These are phyloP conservation scores for Colletotrichum viniferum DNA, from an alignment of 2,329 filamentous ascomycete species.

Conservation along the genomic window DNA sequence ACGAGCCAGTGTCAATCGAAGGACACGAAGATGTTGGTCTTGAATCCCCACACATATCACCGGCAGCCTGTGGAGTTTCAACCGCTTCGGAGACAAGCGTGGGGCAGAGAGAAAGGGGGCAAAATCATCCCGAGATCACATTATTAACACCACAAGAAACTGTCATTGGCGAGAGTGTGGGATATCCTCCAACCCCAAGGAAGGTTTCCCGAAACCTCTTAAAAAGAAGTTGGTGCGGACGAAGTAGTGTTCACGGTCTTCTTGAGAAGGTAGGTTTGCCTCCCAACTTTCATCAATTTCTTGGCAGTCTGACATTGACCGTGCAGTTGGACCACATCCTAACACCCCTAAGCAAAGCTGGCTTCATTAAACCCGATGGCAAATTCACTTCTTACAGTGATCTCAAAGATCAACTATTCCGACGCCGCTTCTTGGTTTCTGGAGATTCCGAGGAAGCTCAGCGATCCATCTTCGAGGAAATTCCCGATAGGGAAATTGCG, in stretches of 20 bases:
- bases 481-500: background rate
- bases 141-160: background rate
- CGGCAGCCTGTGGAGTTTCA: background rate
- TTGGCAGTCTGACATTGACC: background rate
- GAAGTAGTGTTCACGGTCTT: background rate
- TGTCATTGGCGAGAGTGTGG: background rate
- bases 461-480: background rate
- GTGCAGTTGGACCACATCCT: background rate
- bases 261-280: background rate
- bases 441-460: background rate
- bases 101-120: background rate
- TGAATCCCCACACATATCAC: background rate
- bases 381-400: background rate
- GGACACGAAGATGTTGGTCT: background rate
- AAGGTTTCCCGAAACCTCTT: background rate
- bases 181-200: background rate
- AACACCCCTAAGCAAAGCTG: background rate
- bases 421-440: background rate
- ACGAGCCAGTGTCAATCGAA: background rate
- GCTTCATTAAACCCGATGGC: background rate
- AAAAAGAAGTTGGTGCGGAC: background rate
- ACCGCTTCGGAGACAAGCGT: background rate
- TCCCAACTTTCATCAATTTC: background rate
- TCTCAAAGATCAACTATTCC: background rate
- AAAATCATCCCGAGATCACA: background rate